These are phyloP conservation scores for Populus trichocarpa DNA, from an alignment of 441 rosid species.

Conservation along the genomic window DNA sequence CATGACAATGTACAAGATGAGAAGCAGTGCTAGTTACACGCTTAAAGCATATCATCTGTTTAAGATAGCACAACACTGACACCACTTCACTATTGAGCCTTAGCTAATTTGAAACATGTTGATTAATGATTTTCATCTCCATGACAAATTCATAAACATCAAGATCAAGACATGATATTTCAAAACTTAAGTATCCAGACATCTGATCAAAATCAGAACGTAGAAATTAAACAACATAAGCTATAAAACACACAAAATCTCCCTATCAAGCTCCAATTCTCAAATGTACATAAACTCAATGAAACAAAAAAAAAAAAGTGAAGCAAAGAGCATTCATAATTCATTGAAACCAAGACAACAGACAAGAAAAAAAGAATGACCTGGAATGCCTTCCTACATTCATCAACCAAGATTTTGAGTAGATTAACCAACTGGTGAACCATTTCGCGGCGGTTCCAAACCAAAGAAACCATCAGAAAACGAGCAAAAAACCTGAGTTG, in stretches of 20 bases:
- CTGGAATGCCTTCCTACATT: slow-evolving; percentile 91
- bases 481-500: slow-evolving; percentile 88
- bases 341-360: not conserved
- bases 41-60: not conserved
- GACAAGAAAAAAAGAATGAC: slow-evolving; percentile 26
- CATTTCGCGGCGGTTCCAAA: slow-evolving; percentile 74
- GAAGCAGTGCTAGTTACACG: not conserved
- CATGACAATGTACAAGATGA: not conserved
- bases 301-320: not conserved
- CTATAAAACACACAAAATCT: not conserved
- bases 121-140: not conserved
- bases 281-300: not conserved
- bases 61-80: not conserved
- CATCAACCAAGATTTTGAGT: slow-evolving; percentile 77
- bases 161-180: not conserved
- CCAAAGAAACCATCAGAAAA: slow-evolving; percentile 90
- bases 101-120: not conserved
- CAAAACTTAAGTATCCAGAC: not conserved
- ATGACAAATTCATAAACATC: not conserved
- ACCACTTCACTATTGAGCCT: not conserved
- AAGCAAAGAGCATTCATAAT: not conserved
- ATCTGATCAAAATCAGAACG: not conserved
- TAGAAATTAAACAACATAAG: not conserved
- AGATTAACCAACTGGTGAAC: slow-evolving; percentile 82
- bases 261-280: not conserved